Base-by-base conservation (phyloP, 768 basidiomycete genomes). In the Gymnopilus junonius region DNA sequence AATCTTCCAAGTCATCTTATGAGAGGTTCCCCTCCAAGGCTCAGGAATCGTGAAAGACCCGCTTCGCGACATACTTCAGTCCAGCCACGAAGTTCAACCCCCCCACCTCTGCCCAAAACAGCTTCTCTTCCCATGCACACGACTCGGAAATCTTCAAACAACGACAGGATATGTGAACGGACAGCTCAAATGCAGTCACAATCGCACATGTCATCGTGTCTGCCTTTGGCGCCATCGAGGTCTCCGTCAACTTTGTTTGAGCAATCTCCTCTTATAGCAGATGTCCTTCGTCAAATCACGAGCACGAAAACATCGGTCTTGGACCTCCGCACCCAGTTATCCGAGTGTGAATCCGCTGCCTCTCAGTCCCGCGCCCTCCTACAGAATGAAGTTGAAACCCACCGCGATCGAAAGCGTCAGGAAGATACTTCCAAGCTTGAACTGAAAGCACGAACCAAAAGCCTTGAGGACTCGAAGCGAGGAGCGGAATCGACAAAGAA, bases 381-480 rank as follows among this genome's bases (percentile, higher is more conserved):
- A n/a, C 89, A 93, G 71, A 72, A 74, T 20, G 90, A 95, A 69
- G 83, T 98, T 37, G 89, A 90, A 39, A 82, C 85, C 17, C 85
- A 90, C 54, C 87, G 95, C 27, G 85, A 84, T 50, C 81, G 83
- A 62, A 95, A 93, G 74, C 90, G 90, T 40, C 85, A 90, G 65
- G 97, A 99, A 73, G 97, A 99, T 69, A 80, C 81, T 3, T 84
- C 85, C 23, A 86, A 93, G 55, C 76, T 84, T 23, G 95, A 97
- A 71, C 78, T 93, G 59, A 95, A 94, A 75, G 75, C 83, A n/a
- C 88, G 90, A 53, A 92, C 92, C 51, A 97, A 96, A 77, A 74
- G 81, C 2, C 79, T 98, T 2, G 97, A 99, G 67, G 97, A 99
- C 73, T 79, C 87, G 58, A 92, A 90, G 75, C 89, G 97, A 32